phyloP scores from a whole-genome alignment of 306 rosid species.

The Malus orientalis region DNA sequence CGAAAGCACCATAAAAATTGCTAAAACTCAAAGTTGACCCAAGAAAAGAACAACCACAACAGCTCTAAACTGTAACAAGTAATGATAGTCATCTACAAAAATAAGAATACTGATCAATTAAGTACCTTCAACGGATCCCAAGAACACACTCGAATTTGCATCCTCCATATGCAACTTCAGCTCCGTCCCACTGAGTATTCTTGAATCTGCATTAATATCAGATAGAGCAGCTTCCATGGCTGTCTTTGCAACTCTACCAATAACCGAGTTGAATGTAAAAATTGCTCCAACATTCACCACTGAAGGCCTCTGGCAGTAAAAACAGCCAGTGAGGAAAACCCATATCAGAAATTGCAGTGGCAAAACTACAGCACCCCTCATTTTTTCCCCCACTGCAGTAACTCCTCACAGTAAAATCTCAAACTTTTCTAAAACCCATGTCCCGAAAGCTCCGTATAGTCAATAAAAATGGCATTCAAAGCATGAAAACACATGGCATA shows the following conservation, averaged over 20 bases:
- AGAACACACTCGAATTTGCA: conserved; percentile 55
- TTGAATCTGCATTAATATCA: conserved; percentile 67
- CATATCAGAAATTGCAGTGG: conserved; percentile 28
- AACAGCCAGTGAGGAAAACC: conserved; percentile 37
- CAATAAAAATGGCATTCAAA: conserved; percentile 8
- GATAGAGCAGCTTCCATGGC: conserved; percentile 71
- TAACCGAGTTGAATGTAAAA: conserved; percentile 67
- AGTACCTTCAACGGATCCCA: conserved; percentile 79
- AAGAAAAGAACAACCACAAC: not conserved
- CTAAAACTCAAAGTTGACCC: not conserved
- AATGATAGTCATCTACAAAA: not conserved
- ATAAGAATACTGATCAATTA: not conserved
- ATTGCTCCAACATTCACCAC: conserved; percentile 69
- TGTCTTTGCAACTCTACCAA: conserved; percentile 60
- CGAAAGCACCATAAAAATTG: not conserved
- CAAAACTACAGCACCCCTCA: conserved; percentile 29
- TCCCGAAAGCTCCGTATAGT: conserved; percentile 1
- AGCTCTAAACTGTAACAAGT: not conserved
- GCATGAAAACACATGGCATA: conserved; percentile 2
- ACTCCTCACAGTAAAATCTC: conserved; percentile 14
- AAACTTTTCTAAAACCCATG: conserved; percentile 14
- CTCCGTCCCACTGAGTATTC: conserved; percentile 51
- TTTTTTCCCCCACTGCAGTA: conserved; percentile 25
- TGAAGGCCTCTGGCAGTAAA: conserved; percentile 42
- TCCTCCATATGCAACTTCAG: conserved; percentile 46